Conservation (phyloP, 208 protist species). For the Endotrypanum monterogeii region DNA sequence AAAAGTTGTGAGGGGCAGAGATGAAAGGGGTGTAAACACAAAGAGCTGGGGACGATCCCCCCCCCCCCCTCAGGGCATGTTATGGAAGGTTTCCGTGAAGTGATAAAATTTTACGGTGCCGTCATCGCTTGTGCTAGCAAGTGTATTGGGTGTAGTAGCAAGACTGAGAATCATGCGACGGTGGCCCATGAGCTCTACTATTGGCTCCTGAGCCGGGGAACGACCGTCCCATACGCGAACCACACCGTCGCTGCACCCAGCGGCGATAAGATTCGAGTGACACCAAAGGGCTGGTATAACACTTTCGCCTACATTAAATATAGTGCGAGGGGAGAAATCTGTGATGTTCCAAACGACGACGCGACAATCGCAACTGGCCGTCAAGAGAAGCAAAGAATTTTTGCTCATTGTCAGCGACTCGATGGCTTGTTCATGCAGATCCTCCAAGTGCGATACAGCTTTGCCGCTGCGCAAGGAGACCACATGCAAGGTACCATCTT, state of each 20-base stretch:
- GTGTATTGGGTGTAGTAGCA: slow-evolving; percentile 15
- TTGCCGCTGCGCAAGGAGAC: slow-evolving; percentile 72
- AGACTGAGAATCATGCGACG: slow-evolving; percentile 81
- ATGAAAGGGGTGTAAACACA: neutral
- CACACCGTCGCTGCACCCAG: slow-evolving; percentile 82
- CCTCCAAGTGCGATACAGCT: slow-evolving; percentile 57
- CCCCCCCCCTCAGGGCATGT: neutral
- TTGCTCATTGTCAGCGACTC: slow-evolving; percentile 67
- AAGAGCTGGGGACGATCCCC: neutral
- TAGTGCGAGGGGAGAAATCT: slow-evolving; percentile 60
- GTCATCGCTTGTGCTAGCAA: slow-evolving; percentile 78
- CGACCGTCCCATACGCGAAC: slow-evolving; percentile 86
- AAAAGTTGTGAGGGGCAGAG: neutral
- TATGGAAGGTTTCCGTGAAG: slow-evolving; percentile 14
- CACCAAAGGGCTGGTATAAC: slow-evolving; percentile 80
- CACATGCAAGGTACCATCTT: slow-evolving; percentile 85
- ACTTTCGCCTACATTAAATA: slow-evolving; percentile 72
- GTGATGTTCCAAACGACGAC: slow-evolving; percentile 78
- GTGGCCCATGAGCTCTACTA: slow-evolving; percentile 65
- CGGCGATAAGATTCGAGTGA: slow-evolving; percentile 43
- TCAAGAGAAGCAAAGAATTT: slow-evolving; percentile 58
- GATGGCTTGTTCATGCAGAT: slow-evolving; percentile 83
- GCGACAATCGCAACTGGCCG: slow-evolving; percentile 78
- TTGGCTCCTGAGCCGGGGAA: slow-evolving; percentile 50
- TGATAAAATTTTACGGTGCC: slow-evolving; percentile 65